Evolutionary conservation across 768 basidiomycete genomes (phyloP).

Genomic region (Leccinum boreale): DNA sequence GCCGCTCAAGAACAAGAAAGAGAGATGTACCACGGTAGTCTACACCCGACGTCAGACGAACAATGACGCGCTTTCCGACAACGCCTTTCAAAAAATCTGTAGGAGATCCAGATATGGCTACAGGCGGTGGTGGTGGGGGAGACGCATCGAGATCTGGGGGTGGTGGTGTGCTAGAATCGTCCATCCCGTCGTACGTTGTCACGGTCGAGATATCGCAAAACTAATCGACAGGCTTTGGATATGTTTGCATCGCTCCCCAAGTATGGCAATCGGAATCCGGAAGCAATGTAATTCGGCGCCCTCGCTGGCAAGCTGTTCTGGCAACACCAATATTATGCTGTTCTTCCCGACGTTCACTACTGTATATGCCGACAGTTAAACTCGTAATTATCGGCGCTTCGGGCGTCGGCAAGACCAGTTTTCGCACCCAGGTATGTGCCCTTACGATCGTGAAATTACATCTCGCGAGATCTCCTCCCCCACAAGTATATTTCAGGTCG

Average conservation of each 20-base stretch:
- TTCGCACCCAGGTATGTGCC: constrained; percentile 63
- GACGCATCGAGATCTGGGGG: constrained; percentile 38
- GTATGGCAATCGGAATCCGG: constrained; percentile 7
- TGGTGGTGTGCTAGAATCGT: constrained; percentile 29
- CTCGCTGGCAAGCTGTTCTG: neutral
- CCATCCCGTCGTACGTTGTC: constrained; percentile 18
- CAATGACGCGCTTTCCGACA: constrained; percentile 93
- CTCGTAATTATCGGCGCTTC: constrained; percentile 79
- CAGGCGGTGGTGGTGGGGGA: constrained; percentile 50
- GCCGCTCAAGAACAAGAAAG: neutral
- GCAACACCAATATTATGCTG: constrained; percentile 13
- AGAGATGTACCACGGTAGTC: constrained; percentile 78
- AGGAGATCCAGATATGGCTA: constrained; percentile 67
- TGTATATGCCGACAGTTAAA: constrained; percentile 68
- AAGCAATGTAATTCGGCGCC: neutral
- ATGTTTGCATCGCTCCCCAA: neutral
- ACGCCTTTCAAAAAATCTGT: constrained; percentile 94
- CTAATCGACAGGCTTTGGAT: neutral
- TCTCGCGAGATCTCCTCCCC: neutral
- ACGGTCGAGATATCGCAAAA: neutral
- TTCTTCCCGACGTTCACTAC: constrained; percentile 4
- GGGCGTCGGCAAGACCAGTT: constrained; percentile 82
- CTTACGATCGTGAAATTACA: neutral
- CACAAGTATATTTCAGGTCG: constrained; percentile 71
- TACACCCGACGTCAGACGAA: constrained; percentile 86